These are phyloP conservation scores for Poteriospumella lacustris DNA, from an alignment of 108 stramenopile species.

Conservation along the genomic window DNA sequence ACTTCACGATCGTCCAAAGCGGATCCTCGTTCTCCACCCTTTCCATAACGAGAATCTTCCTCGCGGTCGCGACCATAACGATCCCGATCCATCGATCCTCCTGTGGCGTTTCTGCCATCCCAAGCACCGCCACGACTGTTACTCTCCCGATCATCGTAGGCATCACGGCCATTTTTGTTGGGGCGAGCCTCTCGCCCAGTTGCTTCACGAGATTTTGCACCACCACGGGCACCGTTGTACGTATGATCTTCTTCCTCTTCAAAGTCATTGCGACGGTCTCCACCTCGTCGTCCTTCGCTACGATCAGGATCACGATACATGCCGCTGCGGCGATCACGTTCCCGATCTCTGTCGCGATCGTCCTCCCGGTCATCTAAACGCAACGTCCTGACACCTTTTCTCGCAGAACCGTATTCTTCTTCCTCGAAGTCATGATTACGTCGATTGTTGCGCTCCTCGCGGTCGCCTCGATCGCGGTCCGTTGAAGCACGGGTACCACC, in stretches of 20 bases:
- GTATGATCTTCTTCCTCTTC: background rate
- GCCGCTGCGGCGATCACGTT: no score
- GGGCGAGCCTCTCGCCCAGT: background rate
- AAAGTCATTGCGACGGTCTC: slow-evolving; percentile 1
- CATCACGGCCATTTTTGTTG: background rate
- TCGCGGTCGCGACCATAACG: background rate
- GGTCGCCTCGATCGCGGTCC: background rate
- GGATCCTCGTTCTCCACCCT: background rate
- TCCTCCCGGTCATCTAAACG: no score
- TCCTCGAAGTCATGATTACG: background rate
- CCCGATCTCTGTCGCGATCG: no score
- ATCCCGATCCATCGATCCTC: no score
- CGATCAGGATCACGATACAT: no score
- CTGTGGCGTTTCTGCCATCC: no score
- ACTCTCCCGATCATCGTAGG: slow-evolving; percentile 2
- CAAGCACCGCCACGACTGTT: background rate
- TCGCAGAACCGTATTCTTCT: no score
- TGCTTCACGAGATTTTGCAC: background rate
- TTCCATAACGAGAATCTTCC: background rate
- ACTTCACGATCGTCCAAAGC: background rate
- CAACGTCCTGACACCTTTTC: no score
- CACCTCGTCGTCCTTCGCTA: background rate
- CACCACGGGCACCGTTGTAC: background rate
- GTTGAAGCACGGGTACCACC: background rate
- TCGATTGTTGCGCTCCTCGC: background rate